Evolutionary conservation across 768 basidiomycete genomes (phyloP), one percentile per base, ranked within the genome.

Genomic region (Glaciozyma antarctica): DNA sequence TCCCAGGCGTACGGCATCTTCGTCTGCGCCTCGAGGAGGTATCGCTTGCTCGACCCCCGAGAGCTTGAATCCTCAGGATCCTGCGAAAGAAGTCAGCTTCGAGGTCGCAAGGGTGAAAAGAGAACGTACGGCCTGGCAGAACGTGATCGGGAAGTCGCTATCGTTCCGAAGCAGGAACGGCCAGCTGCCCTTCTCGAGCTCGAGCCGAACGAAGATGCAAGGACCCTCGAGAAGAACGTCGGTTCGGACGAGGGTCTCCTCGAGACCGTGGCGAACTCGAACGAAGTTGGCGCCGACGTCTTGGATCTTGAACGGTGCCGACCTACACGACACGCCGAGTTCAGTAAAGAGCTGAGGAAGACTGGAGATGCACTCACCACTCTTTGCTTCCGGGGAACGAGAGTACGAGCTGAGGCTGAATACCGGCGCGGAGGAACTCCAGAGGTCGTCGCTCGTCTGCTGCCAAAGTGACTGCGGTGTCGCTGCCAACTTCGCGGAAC

Each of bases 131-230:
- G 82, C 83, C 77, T 99, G 95, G 65, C 79, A 84, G 66, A 94
- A 80, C 15, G 78, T 78, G 68, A 93, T 78, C 0, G 79, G 72
- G 64, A 86, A 81, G 68, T 88, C 87, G 62, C 88, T 93, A 45
- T 87, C 84, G 70, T 99, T 99, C 75, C 93, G 88, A 54, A 99
- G 83, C 38, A 81, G 79, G 75, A 97, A 90, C 1, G 95, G 95
- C 90, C 92, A 98, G 4, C 78, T 80, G 19, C 86, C 86, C 28
- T 79, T 81, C 22, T 87, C 86, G 53, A 79, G 75, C 17, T 81
- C 80, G 68, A 98, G 78, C 60, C 82, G 82, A n/a, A 97, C 79
- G 77, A 93, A 97, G 60, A 99, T 89, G 1, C 86, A 89, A 2
- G 95, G 85, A 0, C 88, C 89, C 45, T 89, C 85, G 49, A 98